Conservation (phyloP, 768 basidiomycete genomes). For the Kwoniella sp. region DNA sequence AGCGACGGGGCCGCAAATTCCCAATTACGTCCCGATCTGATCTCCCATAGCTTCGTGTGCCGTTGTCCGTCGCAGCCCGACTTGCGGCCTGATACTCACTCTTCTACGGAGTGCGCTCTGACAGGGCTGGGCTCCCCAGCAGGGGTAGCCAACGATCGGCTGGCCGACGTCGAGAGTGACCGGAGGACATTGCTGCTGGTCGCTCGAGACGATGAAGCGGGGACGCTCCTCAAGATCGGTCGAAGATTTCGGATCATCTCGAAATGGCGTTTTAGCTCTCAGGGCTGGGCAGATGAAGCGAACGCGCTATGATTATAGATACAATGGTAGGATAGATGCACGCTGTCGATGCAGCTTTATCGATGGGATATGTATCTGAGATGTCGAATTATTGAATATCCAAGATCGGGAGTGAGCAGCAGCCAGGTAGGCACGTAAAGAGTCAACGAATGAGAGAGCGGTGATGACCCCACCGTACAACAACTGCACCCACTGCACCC, state of each 20-base stretch:
- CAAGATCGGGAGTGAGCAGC: constrained; percentile 6
- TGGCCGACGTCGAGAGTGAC: constrained; percentile 30
- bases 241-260: constrained; percentile 22
- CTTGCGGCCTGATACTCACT: constrained; percentile 41
- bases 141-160: constrained; percentile 45
- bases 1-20: not conserved
- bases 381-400: not conserved
- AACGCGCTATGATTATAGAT: not conserved
- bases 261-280: not conserved
- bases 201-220: constrained; percentile 19
- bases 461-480: constrained; percentile 3
- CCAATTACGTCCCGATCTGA: too few relatives aligned
- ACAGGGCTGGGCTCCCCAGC: constrained; percentile 43
- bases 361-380: not conserved
- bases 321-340: not conserved
- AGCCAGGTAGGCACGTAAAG: constrained; percentile 1
- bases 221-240: constrained; percentile 11
- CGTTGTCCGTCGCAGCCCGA: too few relatives aligned
- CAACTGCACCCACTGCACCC: too few relatives aligned
- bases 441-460: constrained; percentile 3
- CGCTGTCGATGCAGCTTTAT: constrained; percentile 23
- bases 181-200: constrained; percentile 14
- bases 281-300: not conserved
- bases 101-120: constrained; percentile 54
- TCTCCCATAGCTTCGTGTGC: too few relatives aligned